These are phyloP conservation scores for Entomortierella chlamydospora DNA, from an alignment of 192 early-diverging fungal genomes.

Conservation along the genomic window DNA sequence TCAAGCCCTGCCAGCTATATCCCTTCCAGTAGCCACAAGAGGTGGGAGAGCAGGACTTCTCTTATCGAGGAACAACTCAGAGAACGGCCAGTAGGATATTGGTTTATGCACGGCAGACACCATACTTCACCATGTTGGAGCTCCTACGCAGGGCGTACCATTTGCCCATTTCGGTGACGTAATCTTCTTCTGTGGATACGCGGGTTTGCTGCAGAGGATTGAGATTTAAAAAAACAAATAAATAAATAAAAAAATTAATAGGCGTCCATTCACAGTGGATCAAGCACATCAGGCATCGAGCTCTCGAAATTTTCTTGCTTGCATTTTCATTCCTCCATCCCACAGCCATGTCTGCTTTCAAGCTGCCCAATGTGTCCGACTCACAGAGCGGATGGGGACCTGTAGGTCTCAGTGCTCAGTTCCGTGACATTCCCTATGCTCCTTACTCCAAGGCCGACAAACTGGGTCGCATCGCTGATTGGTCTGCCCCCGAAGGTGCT, in stretches of 20 bases:
- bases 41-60: too few species aligned
- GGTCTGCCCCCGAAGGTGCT: conserved; percentile 79
- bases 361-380: conserved; percentile 83
- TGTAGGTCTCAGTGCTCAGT: conserved; percentile 70
- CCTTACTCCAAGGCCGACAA: conserved; percentile 97
- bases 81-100: too few species aligned
- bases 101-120: too few species aligned
- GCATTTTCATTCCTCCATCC: conserved; percentile 10
- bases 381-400: conserved; percentile 93
- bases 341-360: conserved; percentile 55
- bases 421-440: conserved; percentile 90
- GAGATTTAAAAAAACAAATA: neutral
- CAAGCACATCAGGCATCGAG: neutral
- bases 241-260: conserved; percentile 7
- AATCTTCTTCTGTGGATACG: too few species aligned
- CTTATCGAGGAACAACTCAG: too few species aligned
- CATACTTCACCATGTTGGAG: too few species aligned
- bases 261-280: neutral
- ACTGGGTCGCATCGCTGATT: conserved; percentile 94
- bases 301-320: neutral
- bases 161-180: too few species aligned
- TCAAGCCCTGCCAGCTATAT: too few species aligned
- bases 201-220: neutral
- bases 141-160: too few species aligned
- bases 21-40: too few species aligned